Conservation (phyloP, 2,329 filamentous ascomycete genomes). For the Pseudopyricularia javanii region DNA sequence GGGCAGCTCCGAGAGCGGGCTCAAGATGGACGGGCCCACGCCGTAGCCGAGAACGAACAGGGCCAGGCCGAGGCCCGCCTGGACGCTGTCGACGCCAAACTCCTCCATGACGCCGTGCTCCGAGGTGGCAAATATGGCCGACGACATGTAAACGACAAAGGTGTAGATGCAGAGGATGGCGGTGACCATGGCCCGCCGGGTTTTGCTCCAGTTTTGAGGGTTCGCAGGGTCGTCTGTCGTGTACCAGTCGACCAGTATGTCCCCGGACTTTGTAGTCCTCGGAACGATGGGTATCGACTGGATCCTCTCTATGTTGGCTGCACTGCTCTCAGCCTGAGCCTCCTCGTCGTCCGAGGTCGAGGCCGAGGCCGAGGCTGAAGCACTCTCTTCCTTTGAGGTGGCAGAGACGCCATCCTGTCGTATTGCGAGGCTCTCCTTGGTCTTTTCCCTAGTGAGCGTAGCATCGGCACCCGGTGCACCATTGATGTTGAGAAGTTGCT, state of each 20-base stretch:
- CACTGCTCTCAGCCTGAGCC: background rate
- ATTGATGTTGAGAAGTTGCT: slow-evolving; percentile 68
- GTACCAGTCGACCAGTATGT: slow-evolving; percentile 24
- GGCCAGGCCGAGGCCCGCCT: slow-evolving; percentile 38
- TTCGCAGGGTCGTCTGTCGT: slow-evolving; percentile 35
- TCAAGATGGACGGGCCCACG: slow-evolving; percentile 38
- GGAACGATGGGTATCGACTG: slow-evolving; percentile 16
- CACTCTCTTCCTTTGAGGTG: too few relatives aligned
- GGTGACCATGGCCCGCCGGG: slow-evolving; percentile 22
- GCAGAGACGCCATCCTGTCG: background rate
- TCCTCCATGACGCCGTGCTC: slow-evolving; percentile 28
- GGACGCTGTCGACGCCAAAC: slow-evolving; percentile 33
- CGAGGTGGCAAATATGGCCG: slow-evolving; percentile 25
- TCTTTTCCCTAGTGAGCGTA: slow-evolving; percentile 30
- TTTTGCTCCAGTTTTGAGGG: slow-evolving; percentile 34
- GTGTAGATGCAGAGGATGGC: slow-evolving; percentile 34
- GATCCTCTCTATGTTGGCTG: slow-evolving; percentile 12
- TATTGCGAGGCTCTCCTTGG: slow-evolving; percentile 31
- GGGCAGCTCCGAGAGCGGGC: slow-evolving; percentile 46
- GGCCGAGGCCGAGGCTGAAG: background rate
- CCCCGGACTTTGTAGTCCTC: slow-evolving; percentile 14
- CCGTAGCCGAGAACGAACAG: slow-evolving; percentile 38
- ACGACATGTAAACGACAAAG: slow-evolving; percentile 26
- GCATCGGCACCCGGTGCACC: slow-evolving; percentile 49
- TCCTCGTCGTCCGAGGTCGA: background rate